Percentiles rank a stretch among this genome's conserved stretches.
Evolutionary conservation across 2,329 filamentous ascomycete species (phyloP).

Genomic region (Phaeosphaeriaceae sp.): DNA sequence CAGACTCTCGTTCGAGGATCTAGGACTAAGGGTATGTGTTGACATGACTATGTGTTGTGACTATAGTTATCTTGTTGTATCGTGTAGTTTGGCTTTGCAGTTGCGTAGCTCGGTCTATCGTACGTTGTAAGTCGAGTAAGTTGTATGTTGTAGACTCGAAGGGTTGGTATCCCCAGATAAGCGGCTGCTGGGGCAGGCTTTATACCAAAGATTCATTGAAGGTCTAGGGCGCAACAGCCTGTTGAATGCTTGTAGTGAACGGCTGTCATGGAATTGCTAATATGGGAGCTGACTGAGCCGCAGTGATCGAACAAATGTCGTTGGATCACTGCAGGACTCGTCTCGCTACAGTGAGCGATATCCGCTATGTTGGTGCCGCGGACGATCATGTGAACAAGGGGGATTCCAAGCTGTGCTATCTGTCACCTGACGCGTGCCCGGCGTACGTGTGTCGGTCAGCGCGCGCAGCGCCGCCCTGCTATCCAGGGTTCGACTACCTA

Average conservation of each 20-base stretch:
- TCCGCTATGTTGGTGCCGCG: constrained; percentile 22
- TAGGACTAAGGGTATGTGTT: constrained; percentile 32
- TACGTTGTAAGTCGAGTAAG: neutral
- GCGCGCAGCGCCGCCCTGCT: constrained; percentile 20
- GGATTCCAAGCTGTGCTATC: constrained; percentile 21
- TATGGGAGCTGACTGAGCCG: constrained; percentile 42
- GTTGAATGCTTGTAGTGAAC: neutral
- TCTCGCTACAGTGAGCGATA: constrained; percentile 16
- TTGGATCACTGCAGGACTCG: constrained; percentile 18
- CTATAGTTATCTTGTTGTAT: neutral
- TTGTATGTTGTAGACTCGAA: neutral
- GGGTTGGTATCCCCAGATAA: constrained; percentile 1
- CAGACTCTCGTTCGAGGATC: constrained; percentile 42
- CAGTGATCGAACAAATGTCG: constrained; percentile 29
- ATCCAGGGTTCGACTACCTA: constrained; percentile 23
- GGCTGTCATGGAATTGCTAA: constrained; percentile 16
- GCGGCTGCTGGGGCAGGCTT: constrained; percentile 13
- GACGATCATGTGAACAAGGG: constrained; percentile 28
- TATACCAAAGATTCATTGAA: constrained; percentile 16
- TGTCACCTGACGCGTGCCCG: constrained; percentile 31
- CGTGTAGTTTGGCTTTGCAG: neutral
- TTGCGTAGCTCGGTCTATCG: neutral
- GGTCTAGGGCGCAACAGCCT: constrained; percentile 4
- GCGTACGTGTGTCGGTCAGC: constrained; percentile 34
- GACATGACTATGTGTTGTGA: constrained; percentile 28